phyloP scores from a whole-genome alignment of 2,329 filamentous ascomycete genomes.

The Aspergillus ruber region DNA sequence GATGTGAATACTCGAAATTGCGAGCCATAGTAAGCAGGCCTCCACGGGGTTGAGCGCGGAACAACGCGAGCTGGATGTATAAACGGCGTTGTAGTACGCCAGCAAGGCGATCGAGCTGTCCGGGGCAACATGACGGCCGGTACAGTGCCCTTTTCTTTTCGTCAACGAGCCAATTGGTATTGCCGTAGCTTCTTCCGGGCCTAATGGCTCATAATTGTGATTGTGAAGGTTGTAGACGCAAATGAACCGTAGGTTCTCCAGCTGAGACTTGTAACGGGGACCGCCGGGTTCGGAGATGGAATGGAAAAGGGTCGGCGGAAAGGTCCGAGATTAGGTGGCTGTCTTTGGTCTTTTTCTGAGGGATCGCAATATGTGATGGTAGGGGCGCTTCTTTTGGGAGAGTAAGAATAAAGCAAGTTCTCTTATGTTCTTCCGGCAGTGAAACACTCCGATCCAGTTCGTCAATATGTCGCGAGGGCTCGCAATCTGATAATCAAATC shows the following conservation, averaged over 20 bases:
- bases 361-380: not conserved
- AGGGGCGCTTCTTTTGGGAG: not conserved
- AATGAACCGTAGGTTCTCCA: slow-evolving; percentile 10
- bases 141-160: slow-evolving; percentile 3
- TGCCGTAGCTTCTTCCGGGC: slow-evolving; percentile 1
- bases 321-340: not conserved
- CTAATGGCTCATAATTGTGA: slow-evolving; percentile 20
- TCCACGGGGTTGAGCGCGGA: slow-evolving; percentile 17
- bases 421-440: too few relatives aligned
- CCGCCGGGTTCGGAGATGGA: slow-evolving; percentile 29
- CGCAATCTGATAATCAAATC: slow-evolving; percentile 1
- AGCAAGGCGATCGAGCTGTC: slow-evolving; percentile 29
- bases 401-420: not conserved
- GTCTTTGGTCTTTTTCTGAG: not conserved
- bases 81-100: slow-evolving; percentile 24
- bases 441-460: not conserved
- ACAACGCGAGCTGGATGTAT: slow-evolving; percentile 18
- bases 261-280: slow-evolving; percentile 14
- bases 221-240: slow-evolving; percentile 8
- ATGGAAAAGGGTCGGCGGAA: not conserved
- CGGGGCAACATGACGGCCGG: slow-evolving; percentile 31
- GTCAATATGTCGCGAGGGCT: not conserved
- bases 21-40: slow-evolving; percentile 14
- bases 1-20: slow-evolving; percentile 28
- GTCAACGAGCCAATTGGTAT: slow-evolving; percentile 1